Base-by-base conservation (phyloP, 192 early-diverging fungal species). In the Rhizophagus sp. region DNA sequence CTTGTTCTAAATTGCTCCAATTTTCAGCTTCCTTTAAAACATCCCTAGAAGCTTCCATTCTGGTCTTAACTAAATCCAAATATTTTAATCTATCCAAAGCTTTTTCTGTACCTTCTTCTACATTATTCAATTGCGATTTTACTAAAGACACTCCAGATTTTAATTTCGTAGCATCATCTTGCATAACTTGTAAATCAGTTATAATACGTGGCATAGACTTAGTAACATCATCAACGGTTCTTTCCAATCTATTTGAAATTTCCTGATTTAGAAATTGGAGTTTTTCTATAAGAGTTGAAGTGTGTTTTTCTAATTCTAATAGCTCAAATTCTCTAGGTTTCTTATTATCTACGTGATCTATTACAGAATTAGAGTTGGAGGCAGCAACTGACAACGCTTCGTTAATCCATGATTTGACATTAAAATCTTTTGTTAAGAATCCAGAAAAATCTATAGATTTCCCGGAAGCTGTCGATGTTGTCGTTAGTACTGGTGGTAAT, bases 1-100 rank as follows among this genome's bases (percentile, higher is more conserved):
- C 94, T 0, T 85, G 78, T 33, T 91, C 87, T 50, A 96, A 88
- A 39, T 92, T 92, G 39, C 80, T 90, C 95, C 95, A 96, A 82
- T 91, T 94, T 68, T 96, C 94, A 1, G 93, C 90, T 74, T 96
- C 93, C 70, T 88, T 86, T 0, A 96, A 80, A 2, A 89, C 73
- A n/a, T 86, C 78, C 22, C 88, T 82, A 36, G 92, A 91, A 4
- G 81, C 79, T 71, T 91, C 88, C 94, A 95, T 95, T 2, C 94
- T 81, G 8, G 84, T 85, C 27, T 93, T 87, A 63, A 93, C 91
- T 1, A 87, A 80, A 83, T 94, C 93, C 5, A 93, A 79, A 57
- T 88, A 85, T 47, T 88, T 86, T 0, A 95, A 83, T 68, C 86
- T 83, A 49, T 92, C 91, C 72, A 94, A 82, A 0, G 93, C 89